Conservation (phyloP, 208 protist genomes). For the Leishmania major region DNA sequence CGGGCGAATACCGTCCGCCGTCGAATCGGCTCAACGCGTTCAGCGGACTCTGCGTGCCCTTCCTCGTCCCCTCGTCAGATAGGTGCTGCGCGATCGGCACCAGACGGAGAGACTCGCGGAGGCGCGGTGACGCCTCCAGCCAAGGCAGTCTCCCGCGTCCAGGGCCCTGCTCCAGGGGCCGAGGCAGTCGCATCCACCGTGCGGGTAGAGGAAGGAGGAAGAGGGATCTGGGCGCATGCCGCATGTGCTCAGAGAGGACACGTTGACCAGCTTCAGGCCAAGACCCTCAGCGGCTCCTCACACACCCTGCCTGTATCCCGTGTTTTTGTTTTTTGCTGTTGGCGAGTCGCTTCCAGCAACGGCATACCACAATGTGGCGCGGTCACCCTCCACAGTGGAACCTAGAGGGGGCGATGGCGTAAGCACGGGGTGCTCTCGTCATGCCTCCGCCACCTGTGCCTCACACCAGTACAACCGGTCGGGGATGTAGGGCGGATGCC, state of each 20-base stretch:
- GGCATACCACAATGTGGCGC: background rate
- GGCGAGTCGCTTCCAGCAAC: background rate
- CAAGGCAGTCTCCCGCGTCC: background rate
- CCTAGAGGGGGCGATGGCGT: background rate
- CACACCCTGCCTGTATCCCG: background rate
- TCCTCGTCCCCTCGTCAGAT: background rate
- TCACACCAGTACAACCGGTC: background rate
- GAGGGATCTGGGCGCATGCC: background rate
- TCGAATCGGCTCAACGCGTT: background rate
- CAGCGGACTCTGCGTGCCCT: background rate
- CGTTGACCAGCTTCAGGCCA: background rate
- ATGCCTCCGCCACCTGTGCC: background rate
- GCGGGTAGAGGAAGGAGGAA: background rate
- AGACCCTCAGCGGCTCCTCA: background rate
- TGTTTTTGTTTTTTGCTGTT: background rate
- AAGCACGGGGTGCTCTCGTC: background rate
- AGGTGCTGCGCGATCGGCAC: background rate
- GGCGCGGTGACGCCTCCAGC: background rate
- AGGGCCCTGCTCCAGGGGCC: background rate
- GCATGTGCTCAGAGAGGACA: background rate
- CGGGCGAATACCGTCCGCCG: background rate
- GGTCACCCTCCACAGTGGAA: background rate
- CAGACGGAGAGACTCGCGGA: background rate
- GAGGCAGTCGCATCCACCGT: background rate
- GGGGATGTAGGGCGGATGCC: background rate